A percentile compares a stretch with the other conserved stretches of the same genome.
Evolutionary conservation across 495 filamentous ascomycete species (phyloP).

Genomic region (Podospora anserina): DNA sequence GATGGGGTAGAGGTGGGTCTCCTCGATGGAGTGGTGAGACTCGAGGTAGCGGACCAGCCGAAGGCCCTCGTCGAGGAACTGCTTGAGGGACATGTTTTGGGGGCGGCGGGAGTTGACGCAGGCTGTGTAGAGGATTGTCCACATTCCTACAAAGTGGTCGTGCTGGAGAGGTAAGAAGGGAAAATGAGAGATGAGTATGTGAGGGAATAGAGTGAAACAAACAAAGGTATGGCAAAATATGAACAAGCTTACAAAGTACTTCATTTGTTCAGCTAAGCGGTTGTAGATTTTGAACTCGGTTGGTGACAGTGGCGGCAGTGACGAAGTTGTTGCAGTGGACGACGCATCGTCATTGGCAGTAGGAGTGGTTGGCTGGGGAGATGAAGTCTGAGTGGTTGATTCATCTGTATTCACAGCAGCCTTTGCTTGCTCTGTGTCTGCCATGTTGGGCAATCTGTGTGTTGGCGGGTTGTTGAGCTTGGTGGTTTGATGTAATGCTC

Average conservation of each 20-base stretch:
- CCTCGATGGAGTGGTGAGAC: conserved; percentile 82
- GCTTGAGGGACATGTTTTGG: conserved; percentile 51
- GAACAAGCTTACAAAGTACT: conserved; percentile 54
- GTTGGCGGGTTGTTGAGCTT: neutral
- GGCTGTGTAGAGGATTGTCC: conserved; percentile 65
- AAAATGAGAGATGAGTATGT: conserved; percentile 3
- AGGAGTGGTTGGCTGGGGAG: neutral
- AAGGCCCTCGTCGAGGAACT: conserved; percentile 61
- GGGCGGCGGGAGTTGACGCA: conserved; percentile 53
- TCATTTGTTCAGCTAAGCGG: conserved; percentile 73
- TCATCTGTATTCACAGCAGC: neutral
- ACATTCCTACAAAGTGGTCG: conserved; percentile 70
- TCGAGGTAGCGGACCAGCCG: conserved; percentile 66
- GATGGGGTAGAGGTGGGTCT: conserved; percentile 74
- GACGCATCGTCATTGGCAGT: conserved; percentile 4
- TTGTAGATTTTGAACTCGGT: conserved; percentile 54
- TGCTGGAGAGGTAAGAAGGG: conserved; percentile 47
- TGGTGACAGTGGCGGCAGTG: conserved; percentile 28
- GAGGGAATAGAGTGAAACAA: neutral
- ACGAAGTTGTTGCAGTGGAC: conserved; percentile 4
- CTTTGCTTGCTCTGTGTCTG: neutral
- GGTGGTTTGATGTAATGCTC: neutral
- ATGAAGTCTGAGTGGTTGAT: neutral
- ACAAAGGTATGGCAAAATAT: no score
- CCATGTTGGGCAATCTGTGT: neutral